Conservation (phyloP, 495 filamentous ascomycete genomes). For the Platismatia glauca region DNA sequence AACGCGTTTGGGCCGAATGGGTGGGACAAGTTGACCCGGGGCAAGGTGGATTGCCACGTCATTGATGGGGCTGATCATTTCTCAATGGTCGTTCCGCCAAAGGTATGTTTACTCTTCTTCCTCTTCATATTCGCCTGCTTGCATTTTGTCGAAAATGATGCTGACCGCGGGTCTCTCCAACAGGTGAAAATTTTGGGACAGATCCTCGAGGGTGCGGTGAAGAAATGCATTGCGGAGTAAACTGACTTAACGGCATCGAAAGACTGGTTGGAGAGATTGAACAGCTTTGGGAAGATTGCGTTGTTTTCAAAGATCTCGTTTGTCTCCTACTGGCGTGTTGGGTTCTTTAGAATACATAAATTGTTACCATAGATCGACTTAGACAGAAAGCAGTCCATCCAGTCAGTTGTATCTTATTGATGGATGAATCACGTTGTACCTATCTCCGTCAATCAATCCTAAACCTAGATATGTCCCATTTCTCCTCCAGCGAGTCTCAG, state of each 20-base stretch:
- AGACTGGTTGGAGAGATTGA: neutral
- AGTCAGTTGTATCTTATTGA: too few relatives aligned
- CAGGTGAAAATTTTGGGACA: neutral
- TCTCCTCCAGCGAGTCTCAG: too few relatives aligned
- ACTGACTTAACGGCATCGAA: neutral
- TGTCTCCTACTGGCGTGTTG: neutral
- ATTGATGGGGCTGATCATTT: conserved; percentile 58
- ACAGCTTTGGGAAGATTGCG: neutral
- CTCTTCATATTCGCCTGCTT: neutral
- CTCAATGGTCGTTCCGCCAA: conserved; percentile 54
- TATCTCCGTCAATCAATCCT: too few relatives aligned
- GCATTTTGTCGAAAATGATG: neutral
- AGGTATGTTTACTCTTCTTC: conserved; percentile 32
- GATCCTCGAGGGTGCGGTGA: neutral
- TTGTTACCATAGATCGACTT: neutral
- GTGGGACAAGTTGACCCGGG: conserved; percentile 63
- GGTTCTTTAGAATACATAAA: neutral
- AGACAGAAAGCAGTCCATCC: neutral
- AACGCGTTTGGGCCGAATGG: conserved; percentile 66
- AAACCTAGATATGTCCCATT: too few relatives aligned
- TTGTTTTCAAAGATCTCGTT: neutral
- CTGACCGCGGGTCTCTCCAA: neutral
- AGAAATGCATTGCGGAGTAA: neutral
- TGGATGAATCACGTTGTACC: too few relatives aligned
- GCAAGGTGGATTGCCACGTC: conserved; percentile 47